Evolutionary conservation across 2,329 filamentous ascomycete species (phyloP), one percentile per base, ranked within the genome.

Genomic region (Scortechinia acanthostroma): DNA sequence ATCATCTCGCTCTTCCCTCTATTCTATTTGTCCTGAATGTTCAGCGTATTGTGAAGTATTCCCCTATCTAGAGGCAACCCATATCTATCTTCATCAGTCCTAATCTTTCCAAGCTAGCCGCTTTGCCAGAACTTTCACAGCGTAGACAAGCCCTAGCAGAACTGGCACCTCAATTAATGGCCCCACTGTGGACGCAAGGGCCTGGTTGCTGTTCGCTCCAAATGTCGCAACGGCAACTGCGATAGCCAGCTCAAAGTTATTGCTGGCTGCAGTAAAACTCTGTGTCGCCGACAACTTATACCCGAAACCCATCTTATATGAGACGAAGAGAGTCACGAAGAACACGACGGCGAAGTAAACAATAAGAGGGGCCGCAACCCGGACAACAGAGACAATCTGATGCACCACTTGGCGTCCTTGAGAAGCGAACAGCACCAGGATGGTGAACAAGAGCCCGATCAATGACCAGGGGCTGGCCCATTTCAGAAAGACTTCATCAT

Each of bases 81-180:
- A 30, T 30, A 10, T 10, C 25, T 30, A 30, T 30, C 10, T 10
- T 30, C 10, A 30, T 30, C 25, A 30, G 10, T 10, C n/a, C 25
- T n/a, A 30, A 30, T 30, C n/a, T 30, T 30, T 30, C 25, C 25
- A 30, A n/a, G 10, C 25, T n/a, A 30, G n/a, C n/a, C 25, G 25
- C n/a, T 30, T 30, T 30, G 10, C 25, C 5, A 42, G 15, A 37
- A 10, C 21, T 22, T 44, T 13, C 4, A 44, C 20, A 17, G 21
- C 6, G 42, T 46, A 46, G 40, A 44, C 40, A 10, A 44, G 22
- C 4, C 33, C 37, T 17, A 46, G 13, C 40, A 46, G 22, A 10
- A 46, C 44, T n/a, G 44, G 44, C 16, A 46, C 44, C 40, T 46
- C 44, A 16, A 46, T 46, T 17, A 46, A 44, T 6, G 44, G 44